These are phyloP conservation scores for Hyphopichia burtonii DNA, from an alignment of 1,139 yeast genomes.

Conservation along the genomic window DNA sequence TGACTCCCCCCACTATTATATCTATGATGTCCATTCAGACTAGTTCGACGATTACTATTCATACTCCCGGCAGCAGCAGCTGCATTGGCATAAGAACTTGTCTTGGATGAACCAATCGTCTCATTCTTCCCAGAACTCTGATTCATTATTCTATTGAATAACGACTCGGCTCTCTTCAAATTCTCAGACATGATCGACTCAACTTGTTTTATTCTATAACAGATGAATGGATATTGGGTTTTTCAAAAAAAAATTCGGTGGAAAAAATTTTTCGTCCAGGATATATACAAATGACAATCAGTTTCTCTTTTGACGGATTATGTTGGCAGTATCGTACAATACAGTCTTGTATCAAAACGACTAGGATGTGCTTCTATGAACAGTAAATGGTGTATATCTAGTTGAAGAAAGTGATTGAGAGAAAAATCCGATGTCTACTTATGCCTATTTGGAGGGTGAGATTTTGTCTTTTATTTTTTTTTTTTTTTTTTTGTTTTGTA, in stretches of 20 bases:
- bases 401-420: neutral
- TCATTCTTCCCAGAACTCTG: slow-evolving; percentile 10
- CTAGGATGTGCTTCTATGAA: too few species aligned
- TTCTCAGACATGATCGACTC: slow-evolving; percentile 41
- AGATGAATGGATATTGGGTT: too few species aligned
- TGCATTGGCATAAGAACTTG: slow-evolving; percentile 1
- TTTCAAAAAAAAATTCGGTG: too few species aligned
- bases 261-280: too few species aligned
- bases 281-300: too few species aligned
- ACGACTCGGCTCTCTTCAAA: slow-evolving; percentile 49
- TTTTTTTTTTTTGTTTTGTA: neutral
- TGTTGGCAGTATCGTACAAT: too few species aligned
- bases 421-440: too few species aligned
- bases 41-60: neutral
- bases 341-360: too few species aligned
- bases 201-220: too few species aligned
- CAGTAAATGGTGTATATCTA: too few species aligned
- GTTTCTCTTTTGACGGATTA: too few species aligned
- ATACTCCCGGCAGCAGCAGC: neutral
- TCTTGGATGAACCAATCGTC: slow-evolving; percentile 4
- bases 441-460: too few species aligned
- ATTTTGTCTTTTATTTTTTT: neutral
- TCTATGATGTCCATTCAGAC: neutral
- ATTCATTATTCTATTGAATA: slow-evolving; percentile 50
- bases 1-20: neutral